Evolutionary conservation across 371 early-diverging fungal genomes (phyloP), one percentile per base, ranked within the genome.

Genomic region (Sporodiniella umbellata): DNA sequence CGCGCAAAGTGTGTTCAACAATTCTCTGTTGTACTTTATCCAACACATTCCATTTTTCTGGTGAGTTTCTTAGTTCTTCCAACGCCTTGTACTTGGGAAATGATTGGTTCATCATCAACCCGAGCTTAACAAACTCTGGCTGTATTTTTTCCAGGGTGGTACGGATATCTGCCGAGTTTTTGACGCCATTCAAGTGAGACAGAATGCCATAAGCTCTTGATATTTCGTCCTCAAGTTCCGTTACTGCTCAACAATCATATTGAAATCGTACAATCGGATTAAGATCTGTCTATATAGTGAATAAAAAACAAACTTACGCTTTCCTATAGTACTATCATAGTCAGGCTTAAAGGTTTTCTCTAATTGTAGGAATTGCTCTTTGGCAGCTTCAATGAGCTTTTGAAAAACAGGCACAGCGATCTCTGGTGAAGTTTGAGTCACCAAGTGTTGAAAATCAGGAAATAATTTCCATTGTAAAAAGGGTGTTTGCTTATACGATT

Each of bases 311-410:
- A 3, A 14, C 68, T 55, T 71, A 77, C 81, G 69, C 58, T 66
- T 54, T 15, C 81, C 81, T 64, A 85, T 76, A 1, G 83, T 76
- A 15, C 83, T 81, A 28, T 79, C 83, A 74, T 76, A 85, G 0
- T 79, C 81, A 1, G 86, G 83, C n/a, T 67, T 60, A 48, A 85
- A 79, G 6, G 61, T 51, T 19, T 64, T 65, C 31, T 81, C 81
- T 8, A 81, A 58, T 25, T 71, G 58, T 24, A 57, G 33, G 51
- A 85, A 85, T 26, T 71, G 62, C 10, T 62, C 60, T 42, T 72
- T 71, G 1, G 80, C 59, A 23, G 69, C 59, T 19, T 59, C 56
- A 33, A 80, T 60, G 14, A 82, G 43, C 24, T 70, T 65, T 38
- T 78, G 58, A 47, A 82, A 71, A 8, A 72, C 70, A 8, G 82